Evolutionary conservation across 2,329 filamentous ascomycete species (phyloP), one percentile per base, ranked within the genome.

Genomic region (Pseudodiploospora longispora): DNA sequence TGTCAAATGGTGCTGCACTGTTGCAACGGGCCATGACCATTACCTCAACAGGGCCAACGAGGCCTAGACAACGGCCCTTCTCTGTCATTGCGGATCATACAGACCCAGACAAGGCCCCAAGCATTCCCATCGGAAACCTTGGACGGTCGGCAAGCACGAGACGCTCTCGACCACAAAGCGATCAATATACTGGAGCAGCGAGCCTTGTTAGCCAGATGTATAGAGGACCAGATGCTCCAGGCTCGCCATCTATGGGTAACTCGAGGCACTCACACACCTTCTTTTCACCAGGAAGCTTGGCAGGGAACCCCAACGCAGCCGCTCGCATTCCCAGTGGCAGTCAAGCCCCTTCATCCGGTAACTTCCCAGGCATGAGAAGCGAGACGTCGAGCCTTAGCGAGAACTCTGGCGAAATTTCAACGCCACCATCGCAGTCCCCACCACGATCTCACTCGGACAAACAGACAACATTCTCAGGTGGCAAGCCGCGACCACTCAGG

Each of bases 151-250:
- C 71, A 38, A 80, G 74, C 63, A 71, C 72, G 42, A 72, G 76
- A 49, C 72, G 72, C 47, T 60, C 61, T 41, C 69, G 80, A 34
- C 80, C 80, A 44, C 77, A 78, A 66, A 82, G 78, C 55, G 80
- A 83, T 55, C 80, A 83, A 61, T 78, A 69, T 57, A 75, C 75
- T 1, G 68, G 68, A 37, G 82, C 81, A 12, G 85, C 86, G 6
- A 80, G 76, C 47, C 78, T 95, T 30, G 83, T 95, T 40, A 87
- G 87, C 55, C 89, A 90, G 63, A 95, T 95, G 85, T 94, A 94
- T 68, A 83, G 83, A 57, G 84, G 84, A 10, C 77, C 81, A 7
- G 76, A 84, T 27, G 75, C 78, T 4, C 75, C 80, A 6, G 71
- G 77, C 36, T 84, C 82, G 27, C 74, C 79, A 37, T 69, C 75